Evolutionary conservation across 352 stramenopile genomes (phyloP).

Genomic region (Globisporangium echinulatum): DNA sequence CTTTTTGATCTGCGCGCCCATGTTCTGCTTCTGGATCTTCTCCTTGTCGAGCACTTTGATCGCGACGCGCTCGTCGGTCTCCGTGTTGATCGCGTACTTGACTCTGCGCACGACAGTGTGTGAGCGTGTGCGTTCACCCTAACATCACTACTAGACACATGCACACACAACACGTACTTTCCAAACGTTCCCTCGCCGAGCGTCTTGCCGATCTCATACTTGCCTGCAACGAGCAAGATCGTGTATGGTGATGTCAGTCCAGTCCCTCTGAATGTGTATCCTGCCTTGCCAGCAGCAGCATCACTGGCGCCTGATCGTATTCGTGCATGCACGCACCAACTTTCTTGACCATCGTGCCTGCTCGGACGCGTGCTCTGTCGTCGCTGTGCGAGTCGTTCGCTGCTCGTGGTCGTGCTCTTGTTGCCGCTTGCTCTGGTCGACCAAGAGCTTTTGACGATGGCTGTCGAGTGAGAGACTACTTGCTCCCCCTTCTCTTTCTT

Average conservation of each 20-base stretch:
- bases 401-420: neutral
- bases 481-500: too few relatives aligned
- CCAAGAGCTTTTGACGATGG: too few relatives aligned
- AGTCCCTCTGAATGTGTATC: neutral
- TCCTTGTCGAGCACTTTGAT: constrained; percentile 98
- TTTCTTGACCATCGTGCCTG: constrained; percentile 45
- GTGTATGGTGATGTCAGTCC: neutral
- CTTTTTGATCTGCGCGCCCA: constrained; percentile 97
- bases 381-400: neutral
- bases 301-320: too few relatives aligned
- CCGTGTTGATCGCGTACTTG: constrained; percentile 94
- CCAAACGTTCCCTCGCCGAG: constrained; percentile 96
- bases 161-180: constrained; percentile 65
- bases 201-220: constrained; percentile 96
- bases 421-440: too few relatives aligned
- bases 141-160: neutral
- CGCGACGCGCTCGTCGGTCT: constrained; percentile 92
- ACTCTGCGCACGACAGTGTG: constrained; percentile 39
- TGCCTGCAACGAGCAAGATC: constrained; percentile 53
- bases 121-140: constrained; percentile 1
- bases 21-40: constrained; percentile 98
- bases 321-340: constrained; percentile 24
- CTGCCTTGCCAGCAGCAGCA: neutral
- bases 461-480: too few relatives aligned
- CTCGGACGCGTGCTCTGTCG: too few relatives aligned